Percentiles rank a stretch among this genome's conserved stretches.
Evolutionary conservation across 257 asterid genomes (phyloP).

Genomic region (Scutellaria galericulata): DNA sequence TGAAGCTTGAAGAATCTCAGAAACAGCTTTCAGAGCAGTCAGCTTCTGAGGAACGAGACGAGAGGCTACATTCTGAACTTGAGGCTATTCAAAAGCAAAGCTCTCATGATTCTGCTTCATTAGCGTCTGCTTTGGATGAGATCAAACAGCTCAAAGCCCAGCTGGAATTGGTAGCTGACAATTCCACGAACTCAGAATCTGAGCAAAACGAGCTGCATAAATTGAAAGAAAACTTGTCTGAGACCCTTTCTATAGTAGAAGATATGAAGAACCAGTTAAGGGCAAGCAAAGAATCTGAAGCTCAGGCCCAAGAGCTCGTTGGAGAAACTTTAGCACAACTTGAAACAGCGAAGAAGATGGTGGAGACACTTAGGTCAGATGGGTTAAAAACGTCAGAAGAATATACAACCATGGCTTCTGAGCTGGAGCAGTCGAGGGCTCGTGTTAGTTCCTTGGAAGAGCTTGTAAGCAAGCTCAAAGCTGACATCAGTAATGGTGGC

Average conservation of each 20-base stretch:
- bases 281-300: constrained; percentile 67
- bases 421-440: constrained; percentile 72
- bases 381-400: constrained; percentile 62
- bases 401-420: constrained; percentile 49
- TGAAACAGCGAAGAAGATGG: constrained; percentile 65
- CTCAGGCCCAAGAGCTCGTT: constrained; percentile 55
- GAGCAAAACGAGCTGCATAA: constrained; percentile 50
- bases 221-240: constrained; percentile 56
- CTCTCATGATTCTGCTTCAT: constrained; percentile 53
- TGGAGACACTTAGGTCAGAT: constrained; percentile 59
- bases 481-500: constrained; percentile 33
- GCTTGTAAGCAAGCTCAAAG: constrained; percentile 59
- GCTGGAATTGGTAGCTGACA: constrained; percentile 58
- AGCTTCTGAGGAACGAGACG: constrained; percentile 41
- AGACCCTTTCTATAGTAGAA: constrained; percentile 58
- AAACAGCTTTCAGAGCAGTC: constrained; percentile 42
- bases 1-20: constrained; percentile 63
- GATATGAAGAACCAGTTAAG: constrained; percentile 65
- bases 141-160: constrained; percentile 63
- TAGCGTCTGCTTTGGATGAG: constrained; percentile 69
- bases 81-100: constrained; percentile 44
- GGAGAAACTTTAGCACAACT: constrained; percentile 72
- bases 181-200: constrained; percentile 50
- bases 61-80: constrained; percentile 45
- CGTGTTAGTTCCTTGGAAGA: constrained; percentile 66